phyloP scores from a whole-genome alignment of 495 filamentous ascomycete genomes.

The Sordaria brevicollis region DNA sequence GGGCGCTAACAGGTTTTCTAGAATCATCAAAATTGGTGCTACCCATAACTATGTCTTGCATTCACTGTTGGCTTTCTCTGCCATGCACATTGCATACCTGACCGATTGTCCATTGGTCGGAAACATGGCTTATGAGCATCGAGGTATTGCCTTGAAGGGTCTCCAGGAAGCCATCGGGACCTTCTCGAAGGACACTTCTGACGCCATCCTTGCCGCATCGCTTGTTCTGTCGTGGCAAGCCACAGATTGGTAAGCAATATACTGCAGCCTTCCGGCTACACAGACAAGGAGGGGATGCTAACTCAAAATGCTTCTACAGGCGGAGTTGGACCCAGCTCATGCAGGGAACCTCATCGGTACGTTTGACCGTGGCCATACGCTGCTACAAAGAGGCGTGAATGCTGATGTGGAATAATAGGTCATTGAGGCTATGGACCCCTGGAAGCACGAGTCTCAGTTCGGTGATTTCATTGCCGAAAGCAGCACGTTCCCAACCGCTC shows the following conservation, averaged over 20 bases:
- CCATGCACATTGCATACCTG: slow-evolving; percentile 80
- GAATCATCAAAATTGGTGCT: slow-evolving; percentile 75
- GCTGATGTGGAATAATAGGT: slow-evolving; percentile 39
- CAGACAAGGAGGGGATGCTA: slow-evolving; percentile 19
- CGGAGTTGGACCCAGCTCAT: slow-evolving; percentile 84
- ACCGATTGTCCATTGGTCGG: slow-evolving; percentile 72
- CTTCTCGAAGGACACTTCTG: slow-evolving; percentile 80
- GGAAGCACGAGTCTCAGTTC: slow-evolving; percentile 83
- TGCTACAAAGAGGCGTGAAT: background rate
- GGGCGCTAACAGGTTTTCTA: slow-evolving; percentile 32
- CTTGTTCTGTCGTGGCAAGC: slow-evolving; percentile 93
- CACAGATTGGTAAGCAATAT: slow-evolving; percentile 76
- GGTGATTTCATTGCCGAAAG: slow-evolving; percentile 73
- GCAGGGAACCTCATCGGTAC: slow-evolving; percentile 79
- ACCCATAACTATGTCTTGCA: slow-evolving; percentile 86
- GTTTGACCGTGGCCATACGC: slow-evolving; percentile 11
- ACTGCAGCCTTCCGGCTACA: slow-evolving; percentile 20
- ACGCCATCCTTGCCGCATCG: slow-evolving; percentile 86
- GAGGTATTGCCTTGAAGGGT: slow-evolving; percentile 73
- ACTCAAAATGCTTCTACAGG: slow-evolving; percentile 41
- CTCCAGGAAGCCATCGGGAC: slow-evolving; percentile 74
- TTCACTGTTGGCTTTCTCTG: slow-evolving; percentile 79
- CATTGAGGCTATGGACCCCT: slow-evolving; percentile 82
- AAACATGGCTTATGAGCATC: slow-evolving; percentile 78
- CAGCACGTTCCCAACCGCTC: slow-evolving; percentile 53